A percentile compares a stretch with the other conserved stretches of the same genome.
Evolutionary conservation across 306 rosid species (phyloP).

Genomic region (Glycine tomentella): DNA sequence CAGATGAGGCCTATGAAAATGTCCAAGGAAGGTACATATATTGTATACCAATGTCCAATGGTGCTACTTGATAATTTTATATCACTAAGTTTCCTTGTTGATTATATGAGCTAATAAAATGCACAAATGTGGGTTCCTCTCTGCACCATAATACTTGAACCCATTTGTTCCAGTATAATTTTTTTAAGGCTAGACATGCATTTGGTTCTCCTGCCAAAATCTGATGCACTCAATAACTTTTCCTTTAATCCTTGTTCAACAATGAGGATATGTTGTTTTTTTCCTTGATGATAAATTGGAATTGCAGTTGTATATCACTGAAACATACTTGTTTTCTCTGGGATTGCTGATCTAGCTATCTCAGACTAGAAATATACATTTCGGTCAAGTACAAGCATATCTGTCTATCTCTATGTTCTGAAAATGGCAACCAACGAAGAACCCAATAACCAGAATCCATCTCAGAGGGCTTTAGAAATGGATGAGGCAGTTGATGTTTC

Average conservation of each 20-base stretch:
- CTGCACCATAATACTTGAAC: not conserved
- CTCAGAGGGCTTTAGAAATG: slow-evolving; percentile 64
- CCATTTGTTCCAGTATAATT: slow-evolving; percentile 5
- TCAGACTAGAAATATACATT: slow-evolving; percentile 9
- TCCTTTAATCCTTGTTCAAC: slow-evolving; percentile 11
- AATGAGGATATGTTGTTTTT: not conserved
- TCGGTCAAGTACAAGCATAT: slow-evolving; percentile 47
- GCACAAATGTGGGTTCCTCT: slow-evolving; percentile 19
- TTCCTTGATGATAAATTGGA: not conserved
- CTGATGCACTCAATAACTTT: not conserved
- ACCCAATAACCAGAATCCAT: slow-evolving; percentile 5
- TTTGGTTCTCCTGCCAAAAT: slow-evolving; percentile 16
- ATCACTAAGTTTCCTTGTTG: slow-evolving; percentile 5
- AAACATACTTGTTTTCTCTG: not conserved
- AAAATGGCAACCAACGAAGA: slow-evolving; percentile 49
- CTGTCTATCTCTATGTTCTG: slow-evolving; percentile 56
- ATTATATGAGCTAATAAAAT: slow-evolving; percentile 22
- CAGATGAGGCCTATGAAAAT: slow-evolving; percentile 64
- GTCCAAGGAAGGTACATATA: slow-evolving; percentile 70
- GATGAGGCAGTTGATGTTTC: slow-evolving; percentile 45
- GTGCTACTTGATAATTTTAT: slow-evolving; percentile 7
- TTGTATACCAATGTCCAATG: not conserved
- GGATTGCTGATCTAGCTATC: slow-evolving; percentile 5
- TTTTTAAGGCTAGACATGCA: not conserved
- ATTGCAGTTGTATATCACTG: slow-evolving; percentile 12